Evolutionary conservation across 2,329 filamentous ascomycete genomes (phyloP).

Genomic region (Aspergillus versicolor): DNA sequence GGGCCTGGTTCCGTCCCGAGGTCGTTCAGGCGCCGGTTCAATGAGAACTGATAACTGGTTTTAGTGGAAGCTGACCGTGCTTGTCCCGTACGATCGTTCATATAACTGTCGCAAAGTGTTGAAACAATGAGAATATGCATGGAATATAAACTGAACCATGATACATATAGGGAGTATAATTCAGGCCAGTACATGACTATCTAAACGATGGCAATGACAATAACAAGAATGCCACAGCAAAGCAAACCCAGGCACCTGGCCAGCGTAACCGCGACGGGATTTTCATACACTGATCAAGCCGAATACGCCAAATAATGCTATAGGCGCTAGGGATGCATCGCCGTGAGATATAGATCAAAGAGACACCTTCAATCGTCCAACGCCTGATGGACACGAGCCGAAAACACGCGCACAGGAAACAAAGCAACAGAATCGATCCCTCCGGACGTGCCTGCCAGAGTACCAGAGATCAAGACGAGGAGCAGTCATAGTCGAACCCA

Average conservation of each 20-base stretch:
- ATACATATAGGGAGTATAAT: constrained; percentile 1
- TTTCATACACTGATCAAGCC: constrained; percentile 3
- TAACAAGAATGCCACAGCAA: constrained; percentile 14
- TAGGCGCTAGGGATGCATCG: constrained; percentile 11
- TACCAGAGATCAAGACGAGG: constrained; percentile 15
- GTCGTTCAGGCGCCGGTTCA: neutral
- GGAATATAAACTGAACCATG: neutral
- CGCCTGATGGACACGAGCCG: constrained; percentile 6
- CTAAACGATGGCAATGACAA: constrained; percentile 13
- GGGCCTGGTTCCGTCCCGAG: neutral
- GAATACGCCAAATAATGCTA: constrained; percentile 10
- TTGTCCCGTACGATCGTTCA: neutral
- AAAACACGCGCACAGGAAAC: constrained; percentile 12
- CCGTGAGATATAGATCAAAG: constrained; percentile 9
- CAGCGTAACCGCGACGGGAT: constrained; percentile 9
- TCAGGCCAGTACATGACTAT: constrained; percentile 13
- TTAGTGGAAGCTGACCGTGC: neutral
- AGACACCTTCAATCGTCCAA: constrained; percentile 11
- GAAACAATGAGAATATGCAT: neutral
- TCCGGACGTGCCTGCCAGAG: constrained; percentile 17
- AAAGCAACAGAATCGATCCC: constrained; percentile 18
- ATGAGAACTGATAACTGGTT: neutral
- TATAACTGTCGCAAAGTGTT: neutral
- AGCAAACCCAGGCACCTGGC: constrained; percentile 8
- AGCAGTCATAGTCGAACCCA: constrained; percentile 17